These are phyloP conservation scores for Hortaea werneckii DNA, from an alignment of 2,329 filamentous ascomycete species.

Conservation along the genomic window DNA sequence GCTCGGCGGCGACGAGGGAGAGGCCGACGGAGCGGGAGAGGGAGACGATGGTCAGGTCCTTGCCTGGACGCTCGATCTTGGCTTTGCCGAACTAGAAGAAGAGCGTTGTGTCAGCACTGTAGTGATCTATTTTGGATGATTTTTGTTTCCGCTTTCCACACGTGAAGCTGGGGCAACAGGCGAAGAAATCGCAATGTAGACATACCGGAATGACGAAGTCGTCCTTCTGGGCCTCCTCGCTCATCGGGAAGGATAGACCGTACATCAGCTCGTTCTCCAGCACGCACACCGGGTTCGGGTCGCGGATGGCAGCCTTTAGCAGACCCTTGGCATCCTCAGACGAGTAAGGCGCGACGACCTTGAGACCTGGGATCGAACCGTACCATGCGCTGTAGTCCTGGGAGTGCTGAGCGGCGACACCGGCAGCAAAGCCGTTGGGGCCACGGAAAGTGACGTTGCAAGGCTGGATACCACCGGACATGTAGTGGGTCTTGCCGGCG, in stretches of 20 bases:
- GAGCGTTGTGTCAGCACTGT: neutral
- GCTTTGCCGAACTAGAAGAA: conserved; percentile 71
- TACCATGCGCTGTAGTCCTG: conserved; percentile 99
- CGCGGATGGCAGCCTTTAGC: conserved; percentile 92
- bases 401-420: conserved; percentile 95
- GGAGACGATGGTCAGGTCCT: conserved; percentile 90
- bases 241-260: conserved; percentile 93
- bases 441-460: conserved; percentile 99
- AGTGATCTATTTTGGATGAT: neutral
- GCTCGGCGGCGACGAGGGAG: conserved; percentile 76
- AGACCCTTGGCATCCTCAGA: conserved; percentile 97
- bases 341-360: conserved; percentile 94
- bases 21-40: conserved; percentile 93
- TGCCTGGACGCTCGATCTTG: conserved; percentile 94
- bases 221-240: conserved; percentile 85
- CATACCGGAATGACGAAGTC: conserved; percentile 82
- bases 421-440: conserved; percentile 92
- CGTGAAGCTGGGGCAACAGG: neutral
- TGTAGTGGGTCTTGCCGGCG: conserved; percentile 97
- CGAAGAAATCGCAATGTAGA: neutral
- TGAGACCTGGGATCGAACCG: conserved; percentile 91
- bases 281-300: conserved; percentile 89
- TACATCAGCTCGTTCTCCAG: conserved; percentile 60
- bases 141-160: conserved; percentile 1
- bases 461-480: conserved; percentile 98